phyloP scores from a whole-genome alignment of 371 early-diverging fungal species.

The Mucor plumbeus region DNA sequence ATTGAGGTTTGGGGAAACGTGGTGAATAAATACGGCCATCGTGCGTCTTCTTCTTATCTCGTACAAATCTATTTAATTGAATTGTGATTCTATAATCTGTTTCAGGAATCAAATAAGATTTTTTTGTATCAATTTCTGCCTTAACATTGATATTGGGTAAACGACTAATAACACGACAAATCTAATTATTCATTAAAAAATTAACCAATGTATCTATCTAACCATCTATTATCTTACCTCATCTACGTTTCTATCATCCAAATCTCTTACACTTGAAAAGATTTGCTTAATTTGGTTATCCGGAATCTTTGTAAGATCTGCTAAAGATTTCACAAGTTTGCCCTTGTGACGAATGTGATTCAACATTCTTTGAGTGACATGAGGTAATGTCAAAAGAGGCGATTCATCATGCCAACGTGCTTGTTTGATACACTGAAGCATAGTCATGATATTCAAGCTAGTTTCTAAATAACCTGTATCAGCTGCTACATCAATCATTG shows the following conservation, averaged over 20 bases:
- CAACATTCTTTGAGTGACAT: constrained; percentile 56
- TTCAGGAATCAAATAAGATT: constrained; percentile 51
- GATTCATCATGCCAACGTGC: constrained; percentile 83
- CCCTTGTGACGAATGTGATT: constrained; percentile 41
- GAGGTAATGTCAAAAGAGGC: constrained; percentile 72
- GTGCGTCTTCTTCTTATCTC: constrained; percentile 43
- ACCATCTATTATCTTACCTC: constrained; percentile 34
- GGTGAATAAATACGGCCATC: constrained; percentile 76
- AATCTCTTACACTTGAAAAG: constrained; percentile 51
- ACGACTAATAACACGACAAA: constrained; percentile 58
- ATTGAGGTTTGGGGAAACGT: constrained; percentile 87
- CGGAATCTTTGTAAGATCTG: constrained; percentile 51
- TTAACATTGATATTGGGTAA: constrained; percentile 66
- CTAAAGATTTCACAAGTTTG: constrained; percentile 44
- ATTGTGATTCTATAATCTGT: constrained; percentile 58
- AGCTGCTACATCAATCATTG: constrained; percentile 90
- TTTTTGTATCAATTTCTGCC: constrained; percentile 43
- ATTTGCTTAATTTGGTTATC: constrained; percentile 57
- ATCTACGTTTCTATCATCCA: constrained; percentile 39
- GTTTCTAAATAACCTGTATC: constrained; percentile 71
- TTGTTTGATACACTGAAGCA: constrained; percentile 91
- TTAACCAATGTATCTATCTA: too few relatives aligned
- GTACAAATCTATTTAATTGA: constrained; percentile 41
- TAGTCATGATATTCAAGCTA: constrained; percentile 69
- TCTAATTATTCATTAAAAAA: constrained; percentile 33